A percentile compares a stretch with the other conserved stretches of the same genome.
phyloP scores from a whole-genome alignment of 805 yeast genomes.

The Myxozyma monticola region DNA sequence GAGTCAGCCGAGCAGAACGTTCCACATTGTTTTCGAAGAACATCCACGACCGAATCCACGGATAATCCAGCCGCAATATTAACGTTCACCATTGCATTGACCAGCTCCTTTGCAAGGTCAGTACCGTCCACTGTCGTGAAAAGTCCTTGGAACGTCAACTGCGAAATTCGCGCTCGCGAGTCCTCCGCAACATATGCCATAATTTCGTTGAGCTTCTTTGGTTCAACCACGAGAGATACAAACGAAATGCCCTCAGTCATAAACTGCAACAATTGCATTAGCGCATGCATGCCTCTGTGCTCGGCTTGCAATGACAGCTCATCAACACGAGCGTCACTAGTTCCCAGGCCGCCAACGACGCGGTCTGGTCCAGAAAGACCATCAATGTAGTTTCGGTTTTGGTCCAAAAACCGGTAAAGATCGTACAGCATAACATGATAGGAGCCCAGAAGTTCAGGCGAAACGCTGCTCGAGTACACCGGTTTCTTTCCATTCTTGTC shows the following conservation, averaged over 20 bases:
- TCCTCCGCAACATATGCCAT: constrained; percentile 66
- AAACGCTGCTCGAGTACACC: not conserved
- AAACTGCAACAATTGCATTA: constrained; percentile 70
- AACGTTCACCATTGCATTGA: constrained; percentile 84
- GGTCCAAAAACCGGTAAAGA: constrained; percentile 42
- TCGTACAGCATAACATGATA: constrained; percentile 39
- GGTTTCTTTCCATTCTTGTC: constrained; percentile 6
- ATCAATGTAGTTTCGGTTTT: constrained; percentile 49
- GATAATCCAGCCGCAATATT: constrained; percentile 90
- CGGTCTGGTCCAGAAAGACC: constrained; percentile 41
- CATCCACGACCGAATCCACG: constrained; percentile 82
- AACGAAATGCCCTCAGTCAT: constrained; percentile 91
- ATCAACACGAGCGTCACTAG: constrained; percentile 34
- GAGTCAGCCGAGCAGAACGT: constrained; percentile 93
- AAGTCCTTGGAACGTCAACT: constrained; percentile 69
- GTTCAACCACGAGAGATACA: constrained; percentile 66
- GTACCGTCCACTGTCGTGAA: constrained; percentile 68
- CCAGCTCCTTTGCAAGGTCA: constrained; percentile 76
- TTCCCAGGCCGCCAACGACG: constrained; percentile 31
- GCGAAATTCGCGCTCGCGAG: constrained; percentile 66
- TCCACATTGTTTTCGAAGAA: constrained; percentile 89
- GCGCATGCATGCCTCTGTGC: constrained; percentile 78
- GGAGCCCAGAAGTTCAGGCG: constrained; percentile 31
- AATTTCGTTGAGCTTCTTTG: constrained; percentile 47
- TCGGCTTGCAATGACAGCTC: constrained; percentile 67